These are phyloP conservation scores for Hibiscus trionum DNA, from an alignment of 345 rosid species.

Conservation along the genomic window DNA sequence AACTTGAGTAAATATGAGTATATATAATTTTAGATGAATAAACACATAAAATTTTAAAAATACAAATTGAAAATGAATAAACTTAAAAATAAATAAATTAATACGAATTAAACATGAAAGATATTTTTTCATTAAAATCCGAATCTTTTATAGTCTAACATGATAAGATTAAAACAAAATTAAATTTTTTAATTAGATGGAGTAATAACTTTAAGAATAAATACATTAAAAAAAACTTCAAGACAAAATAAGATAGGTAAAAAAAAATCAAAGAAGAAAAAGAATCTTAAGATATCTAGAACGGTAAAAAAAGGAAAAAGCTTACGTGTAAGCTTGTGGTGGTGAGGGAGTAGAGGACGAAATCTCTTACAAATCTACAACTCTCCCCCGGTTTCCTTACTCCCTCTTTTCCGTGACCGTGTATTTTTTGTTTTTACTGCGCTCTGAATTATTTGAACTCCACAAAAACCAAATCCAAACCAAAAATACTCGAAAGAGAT, in stretches of 20 bases:
- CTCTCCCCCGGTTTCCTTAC: not conserved
- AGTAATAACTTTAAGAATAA: no score
- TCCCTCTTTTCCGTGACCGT: not conserved
- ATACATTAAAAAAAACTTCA: no score
- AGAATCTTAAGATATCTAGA: not conserved
- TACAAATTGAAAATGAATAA: no score
- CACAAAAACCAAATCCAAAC: not conserved
- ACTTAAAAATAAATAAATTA: no score
- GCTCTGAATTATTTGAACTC: not conserved
- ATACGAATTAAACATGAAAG: no score
- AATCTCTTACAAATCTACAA: not conserved
- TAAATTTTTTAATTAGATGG: not conserved
- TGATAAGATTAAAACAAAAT: no score
- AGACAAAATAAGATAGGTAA: not conserved
- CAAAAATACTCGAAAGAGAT: not conserved
- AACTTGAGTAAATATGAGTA: no score
- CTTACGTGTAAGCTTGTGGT: conserved; percentile 12
- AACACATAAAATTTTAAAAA: no score
- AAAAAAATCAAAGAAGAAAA: not conserved
- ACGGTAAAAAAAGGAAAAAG: not conserved
- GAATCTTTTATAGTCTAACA: no score
- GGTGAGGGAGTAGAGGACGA: conserved; percentile 6
- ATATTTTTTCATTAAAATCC: no score
- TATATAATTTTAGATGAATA: no score
- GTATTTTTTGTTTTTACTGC: not conserved